A percentile compares a stretch with the other conserved stretches of the same genome.
phyloP scores from a whole-genome alignment of 23 red algal genomes.

The Gracilariopsis chorda region DNA sequence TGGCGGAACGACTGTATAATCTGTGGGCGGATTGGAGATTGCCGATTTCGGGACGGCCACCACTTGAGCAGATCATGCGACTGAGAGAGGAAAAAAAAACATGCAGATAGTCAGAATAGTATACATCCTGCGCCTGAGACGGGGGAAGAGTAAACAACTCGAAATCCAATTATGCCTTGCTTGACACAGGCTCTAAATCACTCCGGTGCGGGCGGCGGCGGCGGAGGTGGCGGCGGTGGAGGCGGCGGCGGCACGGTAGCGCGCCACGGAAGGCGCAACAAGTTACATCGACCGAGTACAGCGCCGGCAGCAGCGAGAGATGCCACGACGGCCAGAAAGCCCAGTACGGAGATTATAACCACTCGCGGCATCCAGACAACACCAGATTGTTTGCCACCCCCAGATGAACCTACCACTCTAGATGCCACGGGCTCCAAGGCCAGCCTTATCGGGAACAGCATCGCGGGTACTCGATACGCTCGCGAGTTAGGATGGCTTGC shows the following conservation, averaged over 20 bases:
- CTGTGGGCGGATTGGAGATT: conserved; percentile 79
- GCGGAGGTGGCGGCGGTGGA: too few relatives aligned
- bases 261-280: not conserved
- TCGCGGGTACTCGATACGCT: too few relatives aligned
- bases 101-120: not conserved
- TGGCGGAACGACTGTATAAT: conserved; percentile 52
- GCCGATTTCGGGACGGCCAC: conserved; percentile 53
- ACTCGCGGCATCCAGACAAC: not conserved
- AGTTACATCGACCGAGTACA: not conserved
- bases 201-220: too few relatives aligned
- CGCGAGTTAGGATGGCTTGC: too few relatives aligned
- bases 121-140: too few relatives aligned
- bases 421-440: too few relatives aligned
- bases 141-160: too few relatives aligned
- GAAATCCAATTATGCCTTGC: too few relatives aligned
- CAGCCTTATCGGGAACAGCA: too few relatives aligned
- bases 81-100: not conserved
- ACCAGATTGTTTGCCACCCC: not conserved
- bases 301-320: not conserved
- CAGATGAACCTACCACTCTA: too few relatives aligned
- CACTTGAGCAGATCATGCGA: conserved; percentile 23
- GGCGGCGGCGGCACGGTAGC: too few relatives aligned
- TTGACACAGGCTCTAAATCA: too few relatives aligned
- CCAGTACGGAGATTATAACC: not conserved
- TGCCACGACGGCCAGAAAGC: not conserved